Evolutionary conservation across 306 rosid genomes (phyloP).

Genomic region (Neltuma alba): DNA sequence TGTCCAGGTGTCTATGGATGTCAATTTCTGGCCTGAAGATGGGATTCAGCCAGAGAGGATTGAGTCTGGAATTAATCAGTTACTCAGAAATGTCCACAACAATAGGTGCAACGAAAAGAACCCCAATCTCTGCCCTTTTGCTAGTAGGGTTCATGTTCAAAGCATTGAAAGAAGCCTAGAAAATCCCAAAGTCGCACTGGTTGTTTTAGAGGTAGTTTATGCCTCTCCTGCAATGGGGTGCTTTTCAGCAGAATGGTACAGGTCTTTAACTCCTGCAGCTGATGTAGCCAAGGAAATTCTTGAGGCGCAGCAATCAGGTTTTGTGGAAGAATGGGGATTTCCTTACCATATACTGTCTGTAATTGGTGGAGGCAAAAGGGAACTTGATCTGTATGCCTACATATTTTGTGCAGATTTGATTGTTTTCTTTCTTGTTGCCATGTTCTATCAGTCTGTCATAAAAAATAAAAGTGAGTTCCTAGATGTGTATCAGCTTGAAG

Average conservation of each 20-base stretch:
- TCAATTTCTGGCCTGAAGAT: conserved; percentile 87
- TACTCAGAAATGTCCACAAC: conserved; percentile 74
- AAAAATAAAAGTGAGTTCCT: conserved; percentile 90
- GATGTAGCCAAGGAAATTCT: conserved; percentile 94
- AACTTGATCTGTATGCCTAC: conserved; percentile 90
- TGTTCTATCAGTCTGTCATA: conserved; percentile 82
- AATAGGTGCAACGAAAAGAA: conserved; percentile 69
- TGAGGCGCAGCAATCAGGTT: conserved; percentile 62
- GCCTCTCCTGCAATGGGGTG: conserved; percentile 74
- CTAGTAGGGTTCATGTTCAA: conserved; percentile 96
- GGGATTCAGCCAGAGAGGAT: conserved; percentile 98
- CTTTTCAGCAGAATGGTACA: conserved; percentile 73
- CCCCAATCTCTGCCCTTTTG: conserved; percentile 63
- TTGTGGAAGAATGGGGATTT: conserved; percentile 71
- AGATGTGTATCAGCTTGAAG: conserved; percentile 92
- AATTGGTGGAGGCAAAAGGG: conserved; percentile 93
- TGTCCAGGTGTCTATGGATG: conserved; percentile 94
- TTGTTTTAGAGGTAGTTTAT: conserved; percentile 83
- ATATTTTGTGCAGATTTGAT: conserved; percentile 89
- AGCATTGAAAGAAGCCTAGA: conserved; percentile 95
- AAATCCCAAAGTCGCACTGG: conserved; percentile 63
- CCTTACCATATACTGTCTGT: conserved; percentile 88
- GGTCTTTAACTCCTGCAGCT: conserved; percentile 89
- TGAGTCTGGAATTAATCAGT: conserved; percentile 86
- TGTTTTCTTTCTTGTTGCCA: conserved; percentile 89